Conservation (phyloP, 148 eudicot species). For the Nepenthes mirabilis region DNA sequence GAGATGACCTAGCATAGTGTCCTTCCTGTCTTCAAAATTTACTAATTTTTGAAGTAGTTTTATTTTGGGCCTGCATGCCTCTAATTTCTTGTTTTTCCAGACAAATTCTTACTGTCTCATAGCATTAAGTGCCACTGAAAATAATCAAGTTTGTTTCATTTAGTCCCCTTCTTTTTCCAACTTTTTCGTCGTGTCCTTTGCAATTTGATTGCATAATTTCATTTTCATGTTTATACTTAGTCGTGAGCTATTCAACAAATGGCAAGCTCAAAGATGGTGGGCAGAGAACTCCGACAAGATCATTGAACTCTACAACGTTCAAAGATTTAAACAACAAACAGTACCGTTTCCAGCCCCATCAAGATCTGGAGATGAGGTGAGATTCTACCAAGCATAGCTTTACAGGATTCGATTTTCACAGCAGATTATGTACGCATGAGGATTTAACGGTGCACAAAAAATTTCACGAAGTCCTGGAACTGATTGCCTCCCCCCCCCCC, state of each 20-base stretch:
- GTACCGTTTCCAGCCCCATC: constrained; percentile 54
- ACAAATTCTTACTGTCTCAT: no score
- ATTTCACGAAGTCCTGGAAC: background rate
- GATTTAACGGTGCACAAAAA: background rate
- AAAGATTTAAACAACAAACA: constrained; percentile 40
- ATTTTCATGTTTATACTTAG: constrained; percentile 24
- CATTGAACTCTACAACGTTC: constrained; percentile 90
- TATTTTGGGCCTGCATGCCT: no score
- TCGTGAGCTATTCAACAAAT: constrained; percentile 89
- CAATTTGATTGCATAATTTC: background rate
- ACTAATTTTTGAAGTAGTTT: no score
- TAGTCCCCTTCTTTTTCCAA: no score
- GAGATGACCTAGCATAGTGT: no score
- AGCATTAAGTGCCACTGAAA: no score
- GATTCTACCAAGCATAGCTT: background rate
- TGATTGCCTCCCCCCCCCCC: no score
- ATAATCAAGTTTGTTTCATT: no score
- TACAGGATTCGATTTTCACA: background rate
- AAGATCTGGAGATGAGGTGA: constrained; percentile 68
- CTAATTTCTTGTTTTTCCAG: no score
- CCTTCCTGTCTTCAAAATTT: no score
- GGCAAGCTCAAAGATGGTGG: constrained; percentile 99
- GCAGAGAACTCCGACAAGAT: constrained; percentile 85
- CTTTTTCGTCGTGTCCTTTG: no score
- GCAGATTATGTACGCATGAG: background rate